These are phyloP conservation scores for Chenopodium berlandieri DNA, from an alignment of 148 eudicot species.

Conservation along the genomic window DNA sequence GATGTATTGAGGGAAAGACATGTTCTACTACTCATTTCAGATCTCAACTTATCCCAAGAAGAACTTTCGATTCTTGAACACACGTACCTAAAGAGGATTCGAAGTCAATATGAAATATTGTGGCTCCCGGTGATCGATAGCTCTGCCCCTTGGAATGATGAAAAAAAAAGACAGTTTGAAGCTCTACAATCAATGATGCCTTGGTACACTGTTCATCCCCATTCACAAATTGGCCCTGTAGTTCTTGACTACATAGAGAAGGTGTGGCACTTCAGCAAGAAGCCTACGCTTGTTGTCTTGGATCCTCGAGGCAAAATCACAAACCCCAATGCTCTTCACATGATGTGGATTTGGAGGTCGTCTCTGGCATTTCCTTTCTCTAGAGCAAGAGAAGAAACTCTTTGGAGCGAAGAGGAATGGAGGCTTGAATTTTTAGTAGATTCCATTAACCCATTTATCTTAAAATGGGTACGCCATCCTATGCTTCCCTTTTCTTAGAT, in stretches of 20 bases:
- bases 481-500: background rate
- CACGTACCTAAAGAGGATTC: constrained; percentile 63
- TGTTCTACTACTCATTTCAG: constrained; percentile 60
- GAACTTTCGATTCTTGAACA: constrained; percentile 60
- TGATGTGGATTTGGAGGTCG: constrained; percentile 88
- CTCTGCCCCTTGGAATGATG: constrained; percentile 38
- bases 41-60: constrained; percentile 58
- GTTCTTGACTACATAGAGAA: constrained; percentile 56
- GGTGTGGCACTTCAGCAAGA: constrained; percentile 59
- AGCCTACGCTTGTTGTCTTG: constrained; percentile 59
- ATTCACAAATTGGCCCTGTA: constrained; percentile 53
- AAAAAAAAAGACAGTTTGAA: constrained; percentile 43
- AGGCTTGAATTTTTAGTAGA: constrained; percentile 60
- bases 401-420: constrained; percentile 65
- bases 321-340: constrained; percentile 58
- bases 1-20: constrained; percentile 54
- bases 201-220: constrained; percentile 63
- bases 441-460: too few relatives aligned
- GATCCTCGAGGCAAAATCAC: constrained; percentile 63
- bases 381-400: constrained; percentile 47
- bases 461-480: too few relatives aligned
- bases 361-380: constrained; percentile 68
- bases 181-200: constrained; percentile 44
- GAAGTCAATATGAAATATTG: constrained; percentile 59
- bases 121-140: constrained; percentile 67